Percentiles rank a stretch among this genome's conserved stretches.
These are phyloP conservation scores for Coniochaeta sp. DNA, from an alignment of 2,329 filamentous ascomycete species.

Conservation along the genomic window DNA sequence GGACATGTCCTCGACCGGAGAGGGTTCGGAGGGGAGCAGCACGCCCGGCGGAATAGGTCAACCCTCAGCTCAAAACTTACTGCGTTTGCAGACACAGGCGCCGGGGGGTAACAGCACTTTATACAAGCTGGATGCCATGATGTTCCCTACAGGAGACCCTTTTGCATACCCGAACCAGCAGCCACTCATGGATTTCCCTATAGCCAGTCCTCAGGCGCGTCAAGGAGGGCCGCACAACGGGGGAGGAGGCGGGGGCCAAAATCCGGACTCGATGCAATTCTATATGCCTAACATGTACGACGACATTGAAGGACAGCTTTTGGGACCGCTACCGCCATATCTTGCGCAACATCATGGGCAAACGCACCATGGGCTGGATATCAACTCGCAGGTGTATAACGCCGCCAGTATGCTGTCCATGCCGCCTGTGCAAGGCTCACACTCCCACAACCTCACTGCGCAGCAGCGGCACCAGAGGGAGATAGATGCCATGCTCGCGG, in stretches of 20 bases:
- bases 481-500: conserved; percentile 43
- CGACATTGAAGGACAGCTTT: conserved; percentile 66
- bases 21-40: conserved; percentile 26
- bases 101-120: conserved; percentile 36
- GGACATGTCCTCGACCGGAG: conserved; percentile 33
- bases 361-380: conserved; percentile 31
- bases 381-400: conserved; percentile 35
- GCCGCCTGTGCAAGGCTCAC: conserved; percentile 20
- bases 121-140: conserved; percentile 66
- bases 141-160: conserved; percentile 73
- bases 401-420: conserved; percentile 33
- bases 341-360: conserved; percentile 50
- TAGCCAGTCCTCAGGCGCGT: neutral
- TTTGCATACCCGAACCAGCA: conserved; percentile 70
- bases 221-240: conserved; percentile 20
- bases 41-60: conserved; percentile 21
- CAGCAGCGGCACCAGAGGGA: conserved; percentile 28
- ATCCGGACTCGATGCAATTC: conserved; percentile 32
- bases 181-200: conserved; percentile 52
- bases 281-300: conserved; percentile 48
- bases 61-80: conserved; percentile 9
- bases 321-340: conserved; percentile 64
- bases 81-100: neutral
- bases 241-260: conserved; percentile 17
- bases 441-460: conserved; percentile 17